phyloP scores from a whole-genome alignment of 2,329 filamentous ascomycete genomes.

The Monilinia fructigena region DNA sequence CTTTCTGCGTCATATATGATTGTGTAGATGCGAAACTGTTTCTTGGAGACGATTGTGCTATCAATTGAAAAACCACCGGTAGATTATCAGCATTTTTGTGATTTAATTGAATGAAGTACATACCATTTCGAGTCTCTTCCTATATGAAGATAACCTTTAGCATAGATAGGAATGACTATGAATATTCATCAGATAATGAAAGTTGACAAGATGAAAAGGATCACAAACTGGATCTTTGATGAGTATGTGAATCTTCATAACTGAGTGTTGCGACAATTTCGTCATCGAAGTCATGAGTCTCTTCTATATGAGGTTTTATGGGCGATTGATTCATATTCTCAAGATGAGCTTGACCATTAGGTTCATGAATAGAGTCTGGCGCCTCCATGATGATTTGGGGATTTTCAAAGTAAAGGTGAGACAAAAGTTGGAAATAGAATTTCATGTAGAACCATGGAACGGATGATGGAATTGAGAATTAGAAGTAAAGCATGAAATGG shows the following conservation, averaged over 20 bases:
- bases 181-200: conserved; percentile 1
- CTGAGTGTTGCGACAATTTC: conserved; percentile 10
- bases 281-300: background rate
- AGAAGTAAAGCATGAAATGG: no score
- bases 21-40: conserved; percentile 56
- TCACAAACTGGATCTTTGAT: conserved; percentile 12
- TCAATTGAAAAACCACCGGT: conserved; percentile 45
- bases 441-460: background rate
- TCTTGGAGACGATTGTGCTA: conserved; percentile 48
- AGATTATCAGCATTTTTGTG: conserved; percentile 2
- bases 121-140: conserved; percentile 40
- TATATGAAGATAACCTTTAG: conserved; percentile 25
- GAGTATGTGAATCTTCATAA: conserved; percentile 12
- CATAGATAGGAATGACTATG: conserved; percentile 18
- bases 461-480: no score
- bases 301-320: background rate
- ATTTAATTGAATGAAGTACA: background rate
- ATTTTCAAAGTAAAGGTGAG: background rate
- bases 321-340: background rate
- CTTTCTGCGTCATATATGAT: conserved; percentile 48
- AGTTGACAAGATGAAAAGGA: background rate
- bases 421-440: background rate
- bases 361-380: background rate
- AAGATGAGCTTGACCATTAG: background rate
- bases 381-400: background rate